A percentile compares a stretch with the other conserved stretches of the same genome.
phyloP scores from a whole-genome alignment of 352 stramenopile genomes.

The Phytophthora sojae region DNA sequence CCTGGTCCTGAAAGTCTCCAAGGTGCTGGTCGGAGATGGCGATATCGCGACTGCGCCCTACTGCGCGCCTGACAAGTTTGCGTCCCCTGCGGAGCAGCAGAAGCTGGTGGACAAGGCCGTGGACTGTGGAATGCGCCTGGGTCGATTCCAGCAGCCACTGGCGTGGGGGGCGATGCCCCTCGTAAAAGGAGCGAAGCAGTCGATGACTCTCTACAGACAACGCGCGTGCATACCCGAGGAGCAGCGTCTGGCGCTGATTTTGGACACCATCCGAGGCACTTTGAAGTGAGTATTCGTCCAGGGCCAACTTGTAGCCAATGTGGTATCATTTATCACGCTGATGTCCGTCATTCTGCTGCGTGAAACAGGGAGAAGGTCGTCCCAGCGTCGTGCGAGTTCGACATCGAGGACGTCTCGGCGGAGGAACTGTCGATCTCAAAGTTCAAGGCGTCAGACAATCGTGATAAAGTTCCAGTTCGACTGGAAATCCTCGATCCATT shows the following conservation, averaged over 20 bases:
- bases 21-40: conserved; percentile 62
- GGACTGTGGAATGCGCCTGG: conserved; percentile 57
- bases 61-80: conserved; percentile 66
- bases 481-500: conserved; percentile 48
- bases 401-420: conserved; percentile 57
- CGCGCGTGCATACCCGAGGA: conserved; percentile 67
- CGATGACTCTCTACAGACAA: conserved; percentile 74
- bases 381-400: conserved; percentile 64
- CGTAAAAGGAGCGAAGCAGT: conserved; percentile 45
- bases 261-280: conserved; percentile 58
- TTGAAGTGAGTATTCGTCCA: conserved; percentile 48
- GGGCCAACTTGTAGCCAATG: not conserved
- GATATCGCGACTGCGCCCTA: conserved; percentile 66
- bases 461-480: not conserved
- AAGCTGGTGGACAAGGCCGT: conserved; percentile 63
- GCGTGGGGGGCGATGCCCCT: conserved; percentile 69
- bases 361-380: conserved; percentile 54
- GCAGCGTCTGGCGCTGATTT: conserved; percentile 57
- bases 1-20: conserved; percentile 74
- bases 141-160: conserved; percentile 61
- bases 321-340: not conserved
- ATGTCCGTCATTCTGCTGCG: not conserved
- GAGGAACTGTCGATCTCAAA: conserved; percentile 52
- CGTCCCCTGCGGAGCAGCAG: conserved; percentile 53
- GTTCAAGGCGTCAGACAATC: conserved; percentile 29